A percentile compares a stretch with the other conserved stretches of the same genome.
phyloP scores from a whole-genome alignment of 129 eudicot genomes.

The Escallonia herrerae region DNA sequence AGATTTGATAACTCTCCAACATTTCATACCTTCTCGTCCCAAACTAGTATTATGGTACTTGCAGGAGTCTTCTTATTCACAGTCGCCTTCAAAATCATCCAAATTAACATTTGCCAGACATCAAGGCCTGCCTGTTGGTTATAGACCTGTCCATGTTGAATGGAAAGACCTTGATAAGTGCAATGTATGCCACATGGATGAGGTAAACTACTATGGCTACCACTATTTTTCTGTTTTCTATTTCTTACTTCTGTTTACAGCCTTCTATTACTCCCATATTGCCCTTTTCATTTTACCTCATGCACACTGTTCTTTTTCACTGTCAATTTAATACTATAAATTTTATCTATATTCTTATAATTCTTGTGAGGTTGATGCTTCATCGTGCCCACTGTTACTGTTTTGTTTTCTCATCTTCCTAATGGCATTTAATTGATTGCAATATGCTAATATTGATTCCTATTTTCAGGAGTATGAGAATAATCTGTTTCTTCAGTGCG shows the following conservation, averaged over 20 bases:
- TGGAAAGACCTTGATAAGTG: slow-evolving; percentile 98
- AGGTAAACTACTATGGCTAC: slow-evolving; percentile 31
- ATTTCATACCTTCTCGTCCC: not conserved
- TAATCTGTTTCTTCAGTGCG: slow-evolving; percentile 95
- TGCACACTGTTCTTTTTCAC: not conserved
- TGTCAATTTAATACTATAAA: not conserved
- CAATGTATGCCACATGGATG: slow-evolving; percentile 99
- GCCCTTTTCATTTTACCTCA: not conserved
- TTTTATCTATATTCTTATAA: no score
- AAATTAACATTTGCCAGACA: slow-evolving; percentile 36
- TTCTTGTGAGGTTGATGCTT: no score
- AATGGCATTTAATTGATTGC: not conserved
- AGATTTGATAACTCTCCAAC: no score
- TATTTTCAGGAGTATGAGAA: slow-evolving; percentile 85
- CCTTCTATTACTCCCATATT: no score
- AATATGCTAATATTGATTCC: slow-evolving; percentile 5
- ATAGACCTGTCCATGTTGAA: slow-evolving; percentile 69
- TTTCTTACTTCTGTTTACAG: not conserved
- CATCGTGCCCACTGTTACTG: no score
- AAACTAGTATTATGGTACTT: slow-evolving; percentile 15
- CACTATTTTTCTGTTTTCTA: not conserved
- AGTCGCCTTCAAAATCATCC: slow-evolving; percentile 17
- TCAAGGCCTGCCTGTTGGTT: slow-evolving; percentile 53
- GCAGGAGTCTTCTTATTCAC: slow-evolving; percentile 59
- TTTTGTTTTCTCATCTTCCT: not conserved